Evolutionary conservation across 495 filamentous ascomycete genomes (phyloP).

Genomic region (Penicillium flavigenum): DNA sequence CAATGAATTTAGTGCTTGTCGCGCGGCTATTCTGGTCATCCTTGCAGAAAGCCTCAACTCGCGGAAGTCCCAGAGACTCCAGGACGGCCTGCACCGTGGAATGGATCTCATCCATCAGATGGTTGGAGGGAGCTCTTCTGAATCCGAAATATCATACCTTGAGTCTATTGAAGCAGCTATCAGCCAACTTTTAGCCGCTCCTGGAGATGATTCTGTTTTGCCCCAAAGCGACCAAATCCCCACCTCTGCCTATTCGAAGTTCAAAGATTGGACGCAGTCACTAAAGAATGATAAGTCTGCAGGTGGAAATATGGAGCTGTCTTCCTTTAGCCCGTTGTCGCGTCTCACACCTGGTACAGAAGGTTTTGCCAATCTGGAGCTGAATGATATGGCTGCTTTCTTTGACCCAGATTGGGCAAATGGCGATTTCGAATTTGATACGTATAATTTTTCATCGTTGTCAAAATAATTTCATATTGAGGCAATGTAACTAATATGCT

Average conservation of each 20-base stretch:
- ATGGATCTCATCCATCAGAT: constrained; percentile 25
- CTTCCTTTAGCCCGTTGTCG: constrained; percentile 23
- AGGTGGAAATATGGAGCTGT: constrained; percentile 11
- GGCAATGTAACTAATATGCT: not conserved
- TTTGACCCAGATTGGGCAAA: constrained; percentile 17
- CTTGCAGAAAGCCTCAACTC: constrained; percentile 44
- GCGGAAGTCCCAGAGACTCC: constrained; percentile 16
- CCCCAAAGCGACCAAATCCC: not conserved
- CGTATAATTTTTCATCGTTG: constrained; percentile 10
- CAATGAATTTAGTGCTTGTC: constrained; percentile 49
- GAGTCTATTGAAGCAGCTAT: constrained; percentile 24
- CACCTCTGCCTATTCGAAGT: constrained; percentile 21
- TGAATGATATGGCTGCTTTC: constrained; percentile 14
- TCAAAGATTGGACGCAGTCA: constrained; percentile 27
- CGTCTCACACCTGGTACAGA: constrained; percentile 12
- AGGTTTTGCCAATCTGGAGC: not conserved
- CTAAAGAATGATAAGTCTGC: constrained; percentile 20
- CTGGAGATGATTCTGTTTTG: not conserved
- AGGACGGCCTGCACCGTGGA: constrained; percentile 16
- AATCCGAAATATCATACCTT: constrained; percentile 26
- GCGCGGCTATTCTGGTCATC: constrained; percentile 49
- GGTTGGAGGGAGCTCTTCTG: constrained; percentile 21
- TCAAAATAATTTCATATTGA: not conserved
- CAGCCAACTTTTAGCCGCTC: constrained; percentile 10
- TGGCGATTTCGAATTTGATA: constrained; percentile 12